These are phyloP conservation scores for Coemansia erecta DNA, from an alignment of 192 early-diverging fungal genomes.

Conservation along the genomic window DNA sequence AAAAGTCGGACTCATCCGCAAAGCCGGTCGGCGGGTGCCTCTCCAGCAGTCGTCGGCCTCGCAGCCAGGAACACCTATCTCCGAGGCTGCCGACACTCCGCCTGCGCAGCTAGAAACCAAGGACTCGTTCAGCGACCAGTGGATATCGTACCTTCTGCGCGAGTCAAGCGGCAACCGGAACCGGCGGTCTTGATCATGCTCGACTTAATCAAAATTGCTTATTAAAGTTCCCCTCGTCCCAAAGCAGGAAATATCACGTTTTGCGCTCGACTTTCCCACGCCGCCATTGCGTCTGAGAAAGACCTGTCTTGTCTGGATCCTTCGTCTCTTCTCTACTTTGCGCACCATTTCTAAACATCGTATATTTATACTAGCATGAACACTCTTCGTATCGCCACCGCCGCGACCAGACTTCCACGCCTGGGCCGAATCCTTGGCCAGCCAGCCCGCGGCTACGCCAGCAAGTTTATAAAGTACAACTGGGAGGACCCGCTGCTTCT, in stretches of 20 bases:
- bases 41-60: slow-evolving; percentile 22
- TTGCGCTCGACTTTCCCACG: no score
- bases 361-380: no score
- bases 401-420: no score
- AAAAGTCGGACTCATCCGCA: slow-evolving; percentile 73
- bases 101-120: slow-evolving; percentile 37
- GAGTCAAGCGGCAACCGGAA: slow-evolving; percentile 53
- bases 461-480: slow-evolving; percentile 69
- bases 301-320: no score
- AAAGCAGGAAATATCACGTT: no score
- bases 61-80: slow-evolving; percentile 52
- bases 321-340: no score
- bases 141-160: slow-evolving; percentile 76
- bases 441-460: slow-evolving; percentile 29
- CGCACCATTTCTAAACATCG: no score
- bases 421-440: neutral
- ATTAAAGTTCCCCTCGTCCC: neutral
- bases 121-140: slow-evolving; percentile 76
- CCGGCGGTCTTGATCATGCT: slow-evolving; percentile 4
- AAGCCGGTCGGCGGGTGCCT: slow-evolving; percentile 52
- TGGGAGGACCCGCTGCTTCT: slow-evolving; percentile 86
- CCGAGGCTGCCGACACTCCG: slow-evolving; percentile 25
- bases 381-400: neutral
- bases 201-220: no score
- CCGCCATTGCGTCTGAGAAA: no score